Conservation (phyloP, 1,284 basidiomycete species). For the Leccinum fuscescens region DNA sequence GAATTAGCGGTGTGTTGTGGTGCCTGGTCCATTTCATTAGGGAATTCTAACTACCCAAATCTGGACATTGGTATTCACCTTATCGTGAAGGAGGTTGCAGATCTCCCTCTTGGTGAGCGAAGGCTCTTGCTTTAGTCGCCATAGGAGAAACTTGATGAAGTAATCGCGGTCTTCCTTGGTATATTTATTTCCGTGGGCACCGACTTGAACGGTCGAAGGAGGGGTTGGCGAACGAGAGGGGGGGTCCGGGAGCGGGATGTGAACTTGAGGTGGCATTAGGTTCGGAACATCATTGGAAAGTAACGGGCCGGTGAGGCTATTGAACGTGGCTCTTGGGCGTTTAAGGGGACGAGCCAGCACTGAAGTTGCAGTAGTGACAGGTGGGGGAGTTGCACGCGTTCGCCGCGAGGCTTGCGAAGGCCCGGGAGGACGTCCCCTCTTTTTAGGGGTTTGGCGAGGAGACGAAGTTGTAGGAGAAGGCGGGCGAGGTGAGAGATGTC, state of each 20-base stretch:
- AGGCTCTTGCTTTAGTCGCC: constrained; percentile 54
- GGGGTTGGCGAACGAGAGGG: constrained; percentile 68
- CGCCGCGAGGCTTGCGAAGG: constrained; percentile 19
- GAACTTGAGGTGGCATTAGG: constrained; percentile 54
- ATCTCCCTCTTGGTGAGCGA: constrained; percentile 50
- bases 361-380: constrained; percentile 16
- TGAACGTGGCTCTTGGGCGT: constrained; percentile 44
- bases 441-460: constrained; percentile 13
- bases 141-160: constrained; percentile 62
- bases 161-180: constrained; percentile 62
- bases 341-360: constrained; percentile 29
- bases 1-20: constrained; percentile 58
- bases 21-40: constrained; percentile 40
- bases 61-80: constrained; percentile 34
- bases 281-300: constrained; percentile 39
- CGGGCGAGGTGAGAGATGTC: constrained; percentile 19
- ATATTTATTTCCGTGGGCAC: constrained; percentile 51
- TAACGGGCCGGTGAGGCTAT: constrained; percentile 52
- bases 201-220: constrained; percentile 47
- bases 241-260: constrained; percentile 54
- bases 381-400: constrained; percentile 21
- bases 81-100: constrained; percentile 52
- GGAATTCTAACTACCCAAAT: constrained; percentile 2
- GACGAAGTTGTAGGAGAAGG: constrained; percentile 1
- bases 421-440: constrained; percentile 10